Base-by-base conservation (phyloP, 139 green algal genomes). In the Chlamydomonas schloesseri region DNA sequence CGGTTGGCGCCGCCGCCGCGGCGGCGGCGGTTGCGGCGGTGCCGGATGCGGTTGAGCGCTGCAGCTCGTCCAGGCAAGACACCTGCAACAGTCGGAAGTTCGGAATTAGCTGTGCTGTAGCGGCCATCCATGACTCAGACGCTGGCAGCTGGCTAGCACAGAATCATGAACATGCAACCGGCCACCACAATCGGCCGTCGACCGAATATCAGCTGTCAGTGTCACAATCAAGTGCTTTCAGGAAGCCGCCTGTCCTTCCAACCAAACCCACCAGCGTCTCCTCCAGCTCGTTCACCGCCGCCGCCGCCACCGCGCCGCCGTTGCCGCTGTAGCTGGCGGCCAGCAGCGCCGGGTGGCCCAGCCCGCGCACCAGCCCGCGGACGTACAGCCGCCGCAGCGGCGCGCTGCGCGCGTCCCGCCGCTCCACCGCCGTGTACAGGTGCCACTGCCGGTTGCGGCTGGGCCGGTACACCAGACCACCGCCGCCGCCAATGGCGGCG, bases 381-480 rank as follows among this genome's bases (percentile, higher is more conserved):
- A 98, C 87, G 80, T 97, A 99, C 11, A 98, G 88, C 28, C 97
- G 91, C 53, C 94, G 93, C 47, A 98, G 87, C 6, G 94, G 80
- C 24, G 90, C 77, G 20, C 73, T 89, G 62, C 86, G 87, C 28
- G 85, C n/a, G 76, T 93, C 87, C 15, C 86, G 84, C 11, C 92
- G 86, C 91, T 99, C 96, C 17, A 72, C 93, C 50, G 92, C 83
- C 33, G 87, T 91, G 88, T 96, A 99, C 24, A 97, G 91, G 91
- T 99, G 97, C 92, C 93, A 97, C 92, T 99, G 97, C 34, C 96
- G 91, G 91, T 99, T 97, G 80, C 96, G 92, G 65, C 94, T 98
- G 34, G 93, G 91, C 24, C 84, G 87, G 89, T 98, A 96, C 21
- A 78, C 50, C 58, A 94, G 71, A 60, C 65, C 78, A 55, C 74